Evolutionary conservation across 139 green algal species (phyloP).

Genomic region (Chlorella sp.): DNA sequence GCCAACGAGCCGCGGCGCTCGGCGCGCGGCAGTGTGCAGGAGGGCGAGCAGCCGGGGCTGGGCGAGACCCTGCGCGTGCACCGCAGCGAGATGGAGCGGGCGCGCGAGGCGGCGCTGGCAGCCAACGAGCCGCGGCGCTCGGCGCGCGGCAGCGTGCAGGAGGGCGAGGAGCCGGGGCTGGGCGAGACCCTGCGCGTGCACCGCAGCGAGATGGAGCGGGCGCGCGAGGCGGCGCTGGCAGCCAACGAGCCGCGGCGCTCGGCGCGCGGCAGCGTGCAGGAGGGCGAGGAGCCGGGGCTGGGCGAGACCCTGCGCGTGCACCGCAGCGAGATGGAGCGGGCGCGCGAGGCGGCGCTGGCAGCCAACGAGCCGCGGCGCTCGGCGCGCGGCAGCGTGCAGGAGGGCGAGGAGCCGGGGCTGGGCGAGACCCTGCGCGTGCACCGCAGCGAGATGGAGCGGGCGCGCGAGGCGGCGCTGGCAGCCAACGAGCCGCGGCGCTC

Average conservation of each 20-base stretch:
- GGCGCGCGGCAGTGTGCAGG: neutral
- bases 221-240: slow-evolving; percentile 6
- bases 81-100: slow-evolving; percentile 16
- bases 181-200: neutral
- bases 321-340: slow-evolving; percentile 16
- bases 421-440: slow-evolving; percentile 5
- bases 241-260: too few species aligned
- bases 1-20: neutral
- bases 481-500: neutral
- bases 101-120: slow-evolving; percentile 6
- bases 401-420: too few species aligned
- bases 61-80: neutral
- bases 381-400: too few species aligned
- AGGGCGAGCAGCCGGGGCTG: neutral
- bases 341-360: slow-evolving; percentile 6
- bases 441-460: slow-evolving; percentile 15
- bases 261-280: too few species aligned
- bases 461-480: slow-evolving; percentile 8
- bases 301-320: neutral
- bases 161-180: too few species aligned
- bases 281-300: too few species aligned
- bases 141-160: too few species aligned
- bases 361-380: too few species aligned
- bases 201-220: slow-evolving; percentile 16
- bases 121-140: too few species aligned